Base-by-base conservation (phyloP, 2,329 filamentous ascomycete genomes). In the Ophiostoma montium region DNA sequence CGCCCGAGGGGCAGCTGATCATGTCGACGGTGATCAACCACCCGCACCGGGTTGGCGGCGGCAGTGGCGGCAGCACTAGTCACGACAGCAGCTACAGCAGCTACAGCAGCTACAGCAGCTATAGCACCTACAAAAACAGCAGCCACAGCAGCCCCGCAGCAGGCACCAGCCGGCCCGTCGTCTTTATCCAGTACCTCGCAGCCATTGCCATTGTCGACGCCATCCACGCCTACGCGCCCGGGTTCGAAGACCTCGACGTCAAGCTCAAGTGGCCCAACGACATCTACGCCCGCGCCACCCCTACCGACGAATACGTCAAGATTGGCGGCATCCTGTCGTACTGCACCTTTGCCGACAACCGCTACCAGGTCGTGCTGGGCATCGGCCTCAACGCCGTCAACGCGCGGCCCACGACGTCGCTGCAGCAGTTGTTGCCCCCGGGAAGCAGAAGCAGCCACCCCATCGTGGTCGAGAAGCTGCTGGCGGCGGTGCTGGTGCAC, bases 221-320 rank as follows among this genome's bases (percentile, higher is more conserved):
- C 0, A 81, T 96, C 54, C 82, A 85, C 54, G 74, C 72, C 23
- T 96, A 96, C 60, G 87, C 82, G 45, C 65, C 66, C 2, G 86
- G 82, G 8, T 96, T 94, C 63, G 71, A 77, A 6, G 70, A 78
- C 0, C 64, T 96, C 5, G 85, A 86, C 1, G 74, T 98, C 36
- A 88, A 85, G 61, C 67, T 98, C 31, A 98, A 98, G 64, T 98
- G 92, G 92, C 92, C 92, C 11, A 98, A 98, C 59, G 92, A 98
- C 61, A 86, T 98, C 49, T 90, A 87, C 59, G 82, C 82, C 1
- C 70, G 77, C 19, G 82, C 87, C 59, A 84, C 75, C 6, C 68
- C 64, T 11, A 18, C 12, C 7, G 23, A 6, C 39, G 31, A 19
- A 16, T 92, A 92, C 57, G 81, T 88, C 56, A 98, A 98, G 61